Evolutionary conservation across 169 alveolate genomes (phyloP), one percentile per base, ranked within the genome.

Genomic region (Besnoitia besnoiti): DNA sequence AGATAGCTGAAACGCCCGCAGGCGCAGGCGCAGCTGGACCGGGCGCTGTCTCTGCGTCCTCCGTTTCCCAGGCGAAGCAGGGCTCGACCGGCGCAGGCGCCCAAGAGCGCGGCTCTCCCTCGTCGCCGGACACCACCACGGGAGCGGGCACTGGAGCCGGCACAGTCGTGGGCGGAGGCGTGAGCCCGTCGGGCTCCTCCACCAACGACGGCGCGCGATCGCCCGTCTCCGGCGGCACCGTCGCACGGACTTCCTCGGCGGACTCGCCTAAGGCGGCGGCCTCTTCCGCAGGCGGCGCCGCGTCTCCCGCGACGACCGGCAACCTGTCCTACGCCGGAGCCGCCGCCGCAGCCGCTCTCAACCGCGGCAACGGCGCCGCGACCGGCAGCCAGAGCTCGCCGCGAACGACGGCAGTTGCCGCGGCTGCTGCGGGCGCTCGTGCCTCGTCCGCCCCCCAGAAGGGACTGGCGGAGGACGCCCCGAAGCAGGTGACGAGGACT

Each of bases 321-420:
- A 49, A 16, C 16, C 67, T 55, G 30, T 55, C 67, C 30, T 55
- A 55, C 67, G 67, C 67, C n/a, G 67, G 50, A 80, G 89, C 89
- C 14, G 89, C 73, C 19, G 67, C 89, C 14, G 89, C 73, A 2
- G 89, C 89, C 16, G 61, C 73, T 14, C 33, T 21, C 61, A 33
- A 59, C 37, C 35, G 39, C 87, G 44, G 87, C 87, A 42, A 59
- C 87, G 40, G 61, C 51, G 39, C 37, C 33, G 55, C 55, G 55
- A 14, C 55, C 24, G 24, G n/a, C n/a, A n/a, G 14, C 14, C 55
- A 49, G 55, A 14, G 55, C 14, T 49, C 55, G 55, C 55, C 55
- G 55, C 55, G 55, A 5, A 14, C 55, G 55, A 14, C 24, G 24
- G 55, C 55, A 14, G 5, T 14, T 14, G n/a, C n/a, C n/a, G n/a